Evolutionary conservation across 306 rosid species (phyloP), one percentile per base, ranked within the genome.

Genomic region (Myrica gale): DNA sequence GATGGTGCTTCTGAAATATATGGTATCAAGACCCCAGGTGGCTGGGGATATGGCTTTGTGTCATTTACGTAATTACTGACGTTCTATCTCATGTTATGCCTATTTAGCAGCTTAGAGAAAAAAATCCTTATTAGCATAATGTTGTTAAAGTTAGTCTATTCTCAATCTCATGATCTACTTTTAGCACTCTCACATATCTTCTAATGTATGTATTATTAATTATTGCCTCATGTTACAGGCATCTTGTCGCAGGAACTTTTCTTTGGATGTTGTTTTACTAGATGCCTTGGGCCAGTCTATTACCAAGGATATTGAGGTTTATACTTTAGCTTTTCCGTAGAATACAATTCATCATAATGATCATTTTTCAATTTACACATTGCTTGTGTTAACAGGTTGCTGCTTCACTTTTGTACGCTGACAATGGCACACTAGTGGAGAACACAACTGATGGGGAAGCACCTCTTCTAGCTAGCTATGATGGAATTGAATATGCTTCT

Each of bases 241-340:
- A 85, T 91, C 97, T 56, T 92, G 96, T 82, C 95, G 98, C 62
- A 88, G 96, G 88, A 92, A 85, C 75, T 90, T 94, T 82, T 86
- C 98, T 42, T 81, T 94, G 87, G 98, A 92, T 3, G 92, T 94
- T 81, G 86, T 88, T 71, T 76, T 90, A 72, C 78, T 76, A 51
- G 81, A 94, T 84, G 81, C 88, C 85, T 87, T 75, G 74, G 87
- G 90, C 75, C 88, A 82, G 77, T 89, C 95, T 26, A 79, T 86
- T 54, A 83, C 84, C 81, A 78, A 77, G 83, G 93, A 89, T 76
- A 71, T 77, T 67, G 98, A 94, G 98, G 98, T 90, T 75, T 78
- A 51, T 83, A 63, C 73, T 76, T 73, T 71, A 71, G 53, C 65
- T 66, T 65, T 79, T 76, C 11, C 50, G 48, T 58, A 60, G 21